phyloP scores from a whole-genome alignment of 768 basidiomycete species.

The Myochromella boudieri region DNA sequence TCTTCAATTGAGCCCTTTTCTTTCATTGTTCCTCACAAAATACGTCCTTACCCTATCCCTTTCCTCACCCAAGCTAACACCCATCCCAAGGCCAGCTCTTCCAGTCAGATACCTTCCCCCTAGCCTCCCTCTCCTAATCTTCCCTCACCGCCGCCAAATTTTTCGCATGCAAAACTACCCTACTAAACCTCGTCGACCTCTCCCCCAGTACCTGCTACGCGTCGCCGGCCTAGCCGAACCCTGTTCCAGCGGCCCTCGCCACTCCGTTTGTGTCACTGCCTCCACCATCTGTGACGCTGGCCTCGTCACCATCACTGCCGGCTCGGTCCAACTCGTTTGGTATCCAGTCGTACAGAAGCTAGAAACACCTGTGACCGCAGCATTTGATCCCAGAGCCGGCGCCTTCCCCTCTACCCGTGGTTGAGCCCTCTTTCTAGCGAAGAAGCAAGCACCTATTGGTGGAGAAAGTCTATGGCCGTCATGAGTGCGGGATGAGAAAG shows the following conservation, averaged over 20 bases:
- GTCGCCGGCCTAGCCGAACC: slow-evolving; percentile 21
- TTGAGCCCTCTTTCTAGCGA: no score
- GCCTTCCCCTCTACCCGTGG: slow-evolving; percentile 14
- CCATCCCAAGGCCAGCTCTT: slow-evolving; percentile 75
- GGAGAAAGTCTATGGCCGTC: no score
- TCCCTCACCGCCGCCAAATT: slow-evolving; percentile 82
- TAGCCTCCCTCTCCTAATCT: slow-evolving; percentile 80
- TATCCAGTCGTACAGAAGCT: slow-evolving; percentile 20
- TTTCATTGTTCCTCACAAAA: slow-evolving; percentile 94
- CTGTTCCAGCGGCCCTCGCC: slow-evolving; percentile 34
- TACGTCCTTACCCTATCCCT: slow-evolving; percentile 29
- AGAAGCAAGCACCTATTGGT: no score
- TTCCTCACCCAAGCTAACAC: not conserved
- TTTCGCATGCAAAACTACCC: slow-evolving; percentile 78
- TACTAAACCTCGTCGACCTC: slow-evolving; percentile 77
- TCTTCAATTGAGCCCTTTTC: slow-evolving; percentile 83
- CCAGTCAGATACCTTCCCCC: slow-evolving; percentile 97
- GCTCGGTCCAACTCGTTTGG: slow-evolving; percentile 23
- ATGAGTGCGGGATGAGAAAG: no score
- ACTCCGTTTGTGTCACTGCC: slow-evolving; percentile 25
- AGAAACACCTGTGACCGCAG: slow-evolving; percentile 15
- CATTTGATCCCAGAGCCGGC: slow-evolving; percentile 16
- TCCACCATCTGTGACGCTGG: not conserved
- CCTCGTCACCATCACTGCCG: not conserved
- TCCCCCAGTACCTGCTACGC: slow-evolving; percentile 56